phyloP scores from a whole-genome alignment of 1,284 basidiomycete genomes.

The Stereum hirsutum region DNA sequence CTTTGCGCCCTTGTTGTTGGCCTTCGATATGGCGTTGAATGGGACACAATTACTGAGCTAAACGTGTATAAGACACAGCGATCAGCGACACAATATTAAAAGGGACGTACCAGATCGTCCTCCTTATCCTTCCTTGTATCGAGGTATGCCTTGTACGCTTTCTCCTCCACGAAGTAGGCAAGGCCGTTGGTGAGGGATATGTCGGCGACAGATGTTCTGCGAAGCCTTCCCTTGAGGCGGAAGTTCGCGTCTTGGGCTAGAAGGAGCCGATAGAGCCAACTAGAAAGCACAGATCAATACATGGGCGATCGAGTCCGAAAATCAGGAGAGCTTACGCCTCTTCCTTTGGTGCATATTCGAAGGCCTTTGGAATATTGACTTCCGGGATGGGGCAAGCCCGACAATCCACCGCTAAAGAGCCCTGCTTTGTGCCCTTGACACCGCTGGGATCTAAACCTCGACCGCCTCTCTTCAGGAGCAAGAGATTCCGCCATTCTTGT shows the following conservation, averaged over 20 bases:
- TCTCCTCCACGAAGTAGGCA: neutral
- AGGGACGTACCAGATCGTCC: no score
- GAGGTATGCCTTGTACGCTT: conserved; percentile 9
- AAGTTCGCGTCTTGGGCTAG: conserved; percentile 21
- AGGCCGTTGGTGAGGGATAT: neutral
- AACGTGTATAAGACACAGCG: no score
- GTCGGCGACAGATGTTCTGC: neutral
- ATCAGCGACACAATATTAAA: no score
- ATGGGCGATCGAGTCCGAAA: neutral
- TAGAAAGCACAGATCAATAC: conserved; percentile 2
- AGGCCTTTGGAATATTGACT: conserved; percentile 15
- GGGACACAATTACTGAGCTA: no score
- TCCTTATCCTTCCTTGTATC: neutral
- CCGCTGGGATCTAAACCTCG: conserved; percentile 15
- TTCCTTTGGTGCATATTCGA: conserved; percentile 12
- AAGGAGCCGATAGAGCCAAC: conserved; percentile 15
- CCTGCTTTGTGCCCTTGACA: conserved; percentile 12
- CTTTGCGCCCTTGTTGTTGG: no score
- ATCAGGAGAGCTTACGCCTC: conserved; percentile 12
- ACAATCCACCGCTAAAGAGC: conserved; percentile 18
- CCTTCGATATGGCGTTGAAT: no score
- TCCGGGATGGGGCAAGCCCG: conserved; percentile 22
- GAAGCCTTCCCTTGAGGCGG: conserved; percentile 1
- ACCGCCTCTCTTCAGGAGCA: conserved; percentile 16
- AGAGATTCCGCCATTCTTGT: conserved; percentile 12